Evolutionary conservation across 2,329 filamentous ascomycete genomes (phyloP), one percentile per base, ranked within the genome.

Genomic region (Tolypocladium ophioglossoides): DNA sequence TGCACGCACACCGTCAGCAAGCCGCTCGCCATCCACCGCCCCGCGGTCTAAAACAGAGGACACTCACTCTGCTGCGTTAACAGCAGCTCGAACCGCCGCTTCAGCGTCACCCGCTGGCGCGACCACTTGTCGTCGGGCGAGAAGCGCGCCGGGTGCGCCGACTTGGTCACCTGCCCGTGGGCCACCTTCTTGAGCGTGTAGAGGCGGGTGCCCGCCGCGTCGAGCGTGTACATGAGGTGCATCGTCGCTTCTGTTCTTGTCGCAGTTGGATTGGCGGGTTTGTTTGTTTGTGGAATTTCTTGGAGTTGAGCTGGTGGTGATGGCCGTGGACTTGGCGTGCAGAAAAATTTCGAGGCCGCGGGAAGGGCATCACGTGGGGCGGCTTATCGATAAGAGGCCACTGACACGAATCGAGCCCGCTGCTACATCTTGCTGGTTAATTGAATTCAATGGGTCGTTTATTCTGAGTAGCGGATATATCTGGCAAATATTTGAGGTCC

Each of bases 51-150:
- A 30, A 8, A 30, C 5, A 8, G 4, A 30, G 5, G 30, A 2
- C 27, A 75, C 76, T 59, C 60, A 81, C 78, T 76, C 70, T 77
- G 86, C 79, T 95, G 89, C 53, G 88, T 94, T 70, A 96, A 76
- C 58, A 97, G 83, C 59, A 96, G 79, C 50, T 86, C 86, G 69
- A 95, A 97, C 67, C 94, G 82, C 78, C 89, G 91, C 85, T 96
- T 96, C 66, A 97, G 80, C 22, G 91, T 95, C 51, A 97, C 91
- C 64, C 94, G 85, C 76, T 97, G 92, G 69, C 90, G 88, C 67
- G 91, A 96, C 82, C 95, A 97, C 80, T 96, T 96, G 80, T 99
- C 94, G 75, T 99, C 94, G 59, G 94, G 94, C 49, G 90, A 96
- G 79, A 97, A 99, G 63, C 94, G 83, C 46, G 94, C 94, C 49